Percentiles rank a stretch among this genome's conserved stretches.
These are phyloP conservation scores for Bryum argenteum DNA, from an alignment of 225 moss, liverwort and hornwort species.

Conservation along the genomic window DNA sequence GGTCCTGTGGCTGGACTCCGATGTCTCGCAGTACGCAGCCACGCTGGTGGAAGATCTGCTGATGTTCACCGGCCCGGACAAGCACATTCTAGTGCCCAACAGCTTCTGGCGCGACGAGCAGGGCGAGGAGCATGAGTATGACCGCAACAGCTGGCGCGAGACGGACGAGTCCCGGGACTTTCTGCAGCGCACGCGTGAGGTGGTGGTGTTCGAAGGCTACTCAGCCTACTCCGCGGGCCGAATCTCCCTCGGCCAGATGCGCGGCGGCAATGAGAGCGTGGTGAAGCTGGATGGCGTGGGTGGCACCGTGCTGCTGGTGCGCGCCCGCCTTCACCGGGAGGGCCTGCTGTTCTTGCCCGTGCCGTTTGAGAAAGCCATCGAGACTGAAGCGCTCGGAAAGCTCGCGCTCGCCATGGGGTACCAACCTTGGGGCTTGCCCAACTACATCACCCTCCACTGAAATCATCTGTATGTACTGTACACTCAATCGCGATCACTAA, in stretches of 20 bases:
- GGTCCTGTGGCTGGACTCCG: constrained; percentile 52
- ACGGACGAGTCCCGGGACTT: constrained; percentile 29
- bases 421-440: constrained; percentile 52
- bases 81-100: constrained; percentile 40
- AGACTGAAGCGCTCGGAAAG: constrained; percentile 48
- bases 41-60: constrained; percentile 36
- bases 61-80: constrained; percentile 27
- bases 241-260: constrained; percentile 31
- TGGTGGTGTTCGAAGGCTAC: constrained; percentile 54
- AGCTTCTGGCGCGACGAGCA: constrained; percentile 42
- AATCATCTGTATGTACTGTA: too few relatives aligned
- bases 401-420: constrained; percentile 44
- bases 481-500: too few relatives aligned
- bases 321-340: constrained; percentile 39
- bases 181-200: constrained; percentile 29
- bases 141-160: constrained; percentile 44
- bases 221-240: constrained; percentile 40
- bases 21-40: constrained; percentile 34
- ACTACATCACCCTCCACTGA: constrained; percentile 42
- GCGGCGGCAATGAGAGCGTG: constrained; percentile 37
- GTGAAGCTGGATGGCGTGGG: constrained; percentile 51
- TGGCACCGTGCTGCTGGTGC: constrained; percentile 45
- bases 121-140: constrained; percentile 37
- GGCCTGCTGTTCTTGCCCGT: constrained; percentile 47
- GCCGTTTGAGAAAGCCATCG: constrained; percentile 41